phyloP scores from a whole-genome alignment of 192 early-diverging fungal genomes.

The Linnemannia elongata region DNA sequence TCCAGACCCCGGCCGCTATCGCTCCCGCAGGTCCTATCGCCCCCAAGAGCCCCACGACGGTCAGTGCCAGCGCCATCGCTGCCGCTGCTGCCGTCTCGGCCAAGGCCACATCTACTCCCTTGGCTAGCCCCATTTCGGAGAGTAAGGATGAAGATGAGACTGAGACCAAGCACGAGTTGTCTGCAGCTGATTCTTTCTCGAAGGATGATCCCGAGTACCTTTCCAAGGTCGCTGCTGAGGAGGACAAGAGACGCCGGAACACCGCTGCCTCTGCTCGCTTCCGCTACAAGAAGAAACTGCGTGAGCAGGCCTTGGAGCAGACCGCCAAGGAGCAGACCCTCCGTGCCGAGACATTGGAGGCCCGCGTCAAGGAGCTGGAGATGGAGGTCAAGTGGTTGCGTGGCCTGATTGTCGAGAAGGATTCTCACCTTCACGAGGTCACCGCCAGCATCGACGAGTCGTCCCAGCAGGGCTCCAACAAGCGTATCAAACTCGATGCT shows the following conservation, averaged over 20 bases:
- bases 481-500: slow-evolving; percentile 56
- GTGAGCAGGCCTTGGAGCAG: slow-evolving; percentile 89
- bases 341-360: slow-evolving; percentile 82
- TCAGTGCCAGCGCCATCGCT: slow-evolving; percentile 32
- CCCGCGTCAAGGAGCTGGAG: slow-evolving; percentile 87
- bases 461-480: slow-evolving; percentile 19
- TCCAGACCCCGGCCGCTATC: slow-evolving; percentile 16
- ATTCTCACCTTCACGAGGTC: slow-evolving; percentile 59
- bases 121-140: background rate
- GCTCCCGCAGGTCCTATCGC: slow-evolving; percentile 35
- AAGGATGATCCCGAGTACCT: slow-evolving; percentile 50
- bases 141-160: slow-evolving; percentile 3
- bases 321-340: slow-evolving; percentile 84
- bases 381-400: slow-evolving; percentile 95
- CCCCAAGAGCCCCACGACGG: slow-evolving; percentile 49
- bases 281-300: slow-evolving; percentile 95
- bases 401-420: slow-evolving; percentile 85
- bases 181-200: slow-evolving; percentile 30
- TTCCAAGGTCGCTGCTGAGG: slow-evolving; percentile 67
- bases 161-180: slow-evolving; percentile 12
- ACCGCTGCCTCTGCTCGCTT: slow-evolving; percentile 96
- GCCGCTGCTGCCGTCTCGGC: slow-evolving; percentile 27
- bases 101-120: background rate
- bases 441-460: slow-evolving; percentile 41
- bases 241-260: slow-evolving; percentile 95